phyloP scores from a whole-genome alignment of 129 eudicot genomes.

The Helianthus annuus region HanXRQr2.0-SUNRISE NC_035438.2:61292425-61292924 shows the following conservation, averaged over 20 bases:
- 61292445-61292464: constrained; percentile 48
- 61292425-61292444: constrained; percentile 67
- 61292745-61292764: constrained; percentile 3
- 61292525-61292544: constrained; percentile 37
- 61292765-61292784: neutral
- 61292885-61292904: neutral
- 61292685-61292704: constrained; percentile 23
- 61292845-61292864: neutral
- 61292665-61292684: constrained; percentile 29
- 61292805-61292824: neutral
- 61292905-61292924: neutral
- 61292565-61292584: constrained; percentile 61
- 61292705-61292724: neutral
- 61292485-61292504: constrained; percentile 33
- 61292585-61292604: constrained; percentile 68
- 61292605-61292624: constrained; percentile 74
- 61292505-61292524: constrained; percentile 35
- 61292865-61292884: neutral
- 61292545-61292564: constrained; percentile 76
- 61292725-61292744: neutral
- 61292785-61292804: neutral
- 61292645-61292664: constrained; percentile 33
- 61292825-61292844: neutral
- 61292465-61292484: constrained; percentile 16
- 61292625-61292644: constrained; percentile 75